Base-by-base conservation (phyloP, 805 yeast genomes). In the Pichia heedii region DNA sequence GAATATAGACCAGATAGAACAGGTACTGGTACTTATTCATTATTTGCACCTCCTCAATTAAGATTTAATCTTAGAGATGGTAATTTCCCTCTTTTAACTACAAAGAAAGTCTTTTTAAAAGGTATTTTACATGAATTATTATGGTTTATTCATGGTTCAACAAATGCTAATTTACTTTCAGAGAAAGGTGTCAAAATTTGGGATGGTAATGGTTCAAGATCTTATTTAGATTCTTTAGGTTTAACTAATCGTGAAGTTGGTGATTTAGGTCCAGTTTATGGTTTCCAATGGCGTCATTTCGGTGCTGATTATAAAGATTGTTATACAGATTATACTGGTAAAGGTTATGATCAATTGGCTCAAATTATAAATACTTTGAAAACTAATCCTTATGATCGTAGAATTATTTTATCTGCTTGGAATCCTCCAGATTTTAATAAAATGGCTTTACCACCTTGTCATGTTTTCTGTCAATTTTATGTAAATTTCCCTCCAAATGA, bases 381-480 rank as follows among this genome's bases (percentile, higher is more conserved):
- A 55, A 84, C 77, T 7, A 88, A 85, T 56, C 99, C 99, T 3
- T 86, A 85, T 57, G 97, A 93, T 62, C 76, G 99, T 58, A 73
- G 99, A 62, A 87, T 93, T 54, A 87, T 93, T 45, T 67, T 93
- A 76, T 81, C 94, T 37, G 98, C 99, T 0, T 93, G 99, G 99
- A 93, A 93, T 57, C 98, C 99, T 4, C 89, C 96, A 2, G 99
- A 89, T 55, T 85, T 90, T 58, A 73, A 77, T 41, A 71, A 79
- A 50, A 93, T 93, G 99, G 99, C 99, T 0, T 71, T 93, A 42
- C 99, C 99, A 12, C 99, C 99, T 22, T 93, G 99, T 58, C 99
- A 93, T 63, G 94, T 93, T 21, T 85, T 93, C 58, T 81, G 95
- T 44, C 99, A 93, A 63, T 93, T 93, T 58, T 93, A 84, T 60